Conservation (phyloP, 352 stramenopile genomes). For the Pythium apleroticum region DNA sequence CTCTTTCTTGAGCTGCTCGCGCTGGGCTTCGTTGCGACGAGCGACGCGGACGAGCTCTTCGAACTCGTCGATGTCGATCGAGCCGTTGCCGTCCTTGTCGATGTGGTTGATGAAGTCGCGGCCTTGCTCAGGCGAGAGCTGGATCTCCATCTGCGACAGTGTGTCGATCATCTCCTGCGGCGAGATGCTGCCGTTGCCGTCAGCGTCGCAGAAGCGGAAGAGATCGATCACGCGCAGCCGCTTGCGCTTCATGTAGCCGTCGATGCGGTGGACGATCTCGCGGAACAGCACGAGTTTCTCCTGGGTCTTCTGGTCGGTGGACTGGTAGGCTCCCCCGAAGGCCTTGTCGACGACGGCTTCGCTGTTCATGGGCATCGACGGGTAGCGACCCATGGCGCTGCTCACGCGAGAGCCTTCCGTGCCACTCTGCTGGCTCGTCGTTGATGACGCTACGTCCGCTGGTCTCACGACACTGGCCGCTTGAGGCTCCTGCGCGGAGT, state of each 20-base stretch:
- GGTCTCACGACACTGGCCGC: neutral
- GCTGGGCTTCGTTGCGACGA: constrained; percentile 65
- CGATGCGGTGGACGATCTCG: constrained; percentile 77
- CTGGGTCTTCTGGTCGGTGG: constrained; percentile 59
- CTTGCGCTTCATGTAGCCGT: constrained; percentile 85
- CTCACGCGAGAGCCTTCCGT: neutral
- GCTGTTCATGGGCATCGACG: constrained; percentile 8
- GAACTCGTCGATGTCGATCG: constrained; percentile 86
- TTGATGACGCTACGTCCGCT: neutral
- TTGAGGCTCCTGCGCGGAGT: neutral
- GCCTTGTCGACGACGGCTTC: constrained; percentile 32
- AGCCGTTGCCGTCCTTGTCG: constrained; percentile 81
- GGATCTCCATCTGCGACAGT: constrained; percentile 83
- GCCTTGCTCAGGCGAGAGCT: constrained; percentile 61
- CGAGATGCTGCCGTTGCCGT: constrained; percentile 79
- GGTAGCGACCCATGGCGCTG: neutral
- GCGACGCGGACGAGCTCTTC: constrained; percentile 77
- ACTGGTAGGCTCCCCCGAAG: constrained; percentile 63
- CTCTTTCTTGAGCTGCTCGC: constrained; percentile 72
- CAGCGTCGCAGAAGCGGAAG: constrained; percentile 83
- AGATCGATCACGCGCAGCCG: constrained; percentile 81
- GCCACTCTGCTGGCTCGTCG: neutral
- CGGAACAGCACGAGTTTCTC: constrained; percentile 72
- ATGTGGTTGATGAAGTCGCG: constrained; percentile 75
- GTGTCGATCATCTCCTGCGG: constrained; percentile 82